Conservation (phyloP, 1,284 basidiomycete genomes). For the Cryptococcus sp. region DNA sequence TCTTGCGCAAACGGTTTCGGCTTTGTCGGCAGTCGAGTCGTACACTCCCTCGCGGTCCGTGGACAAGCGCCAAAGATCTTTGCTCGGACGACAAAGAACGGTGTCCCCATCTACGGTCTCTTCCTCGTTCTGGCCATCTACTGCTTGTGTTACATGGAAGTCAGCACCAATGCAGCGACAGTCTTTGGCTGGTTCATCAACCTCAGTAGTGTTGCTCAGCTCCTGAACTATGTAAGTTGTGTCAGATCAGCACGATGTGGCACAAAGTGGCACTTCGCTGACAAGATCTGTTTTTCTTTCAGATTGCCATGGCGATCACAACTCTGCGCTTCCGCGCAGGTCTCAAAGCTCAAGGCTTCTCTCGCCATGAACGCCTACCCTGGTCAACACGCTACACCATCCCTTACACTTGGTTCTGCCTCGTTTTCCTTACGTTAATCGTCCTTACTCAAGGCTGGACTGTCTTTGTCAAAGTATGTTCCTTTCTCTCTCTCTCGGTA, state of each 20-base stretch:
- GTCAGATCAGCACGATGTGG: no score
- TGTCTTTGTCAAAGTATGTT: constrained; percentile 14
- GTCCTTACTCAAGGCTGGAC: constrained; percentile 22
- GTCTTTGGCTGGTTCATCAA: constrained; percentile 25
- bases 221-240: constrained; percentile 9
- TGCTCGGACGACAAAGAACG: constrained; percentile 18
- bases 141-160: constrained; percentile 20
- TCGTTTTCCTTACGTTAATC: constrained; percentile 9
- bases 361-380: constrained; percentile 10
- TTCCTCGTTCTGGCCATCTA: constrained; percentile 11
- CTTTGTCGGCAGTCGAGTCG: constrained; percentile 11
- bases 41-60: constrained; percentile 15
- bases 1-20: constrained; percentile 40
- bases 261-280: background rate
- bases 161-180: constrained; percentile 15
- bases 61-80: constrained; percentile 22
- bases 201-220: constrained; percentile 17
- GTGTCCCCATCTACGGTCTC: constrained; percentile 17
- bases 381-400: constrained; percentile 13
- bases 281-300: constrained; percentile 11
- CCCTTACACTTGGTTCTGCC: constrained; percentile 13
- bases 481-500: background rate
- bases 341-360: constrained; percentile 12
- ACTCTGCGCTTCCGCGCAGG: constrained; percentile 18
- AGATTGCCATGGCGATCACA: constrained; percentile 22